These are phyloP conservation scores for Populus hybrid DNA, from an alignment of 441 rosid genomes.

Conservation along the genomic window DNA sequence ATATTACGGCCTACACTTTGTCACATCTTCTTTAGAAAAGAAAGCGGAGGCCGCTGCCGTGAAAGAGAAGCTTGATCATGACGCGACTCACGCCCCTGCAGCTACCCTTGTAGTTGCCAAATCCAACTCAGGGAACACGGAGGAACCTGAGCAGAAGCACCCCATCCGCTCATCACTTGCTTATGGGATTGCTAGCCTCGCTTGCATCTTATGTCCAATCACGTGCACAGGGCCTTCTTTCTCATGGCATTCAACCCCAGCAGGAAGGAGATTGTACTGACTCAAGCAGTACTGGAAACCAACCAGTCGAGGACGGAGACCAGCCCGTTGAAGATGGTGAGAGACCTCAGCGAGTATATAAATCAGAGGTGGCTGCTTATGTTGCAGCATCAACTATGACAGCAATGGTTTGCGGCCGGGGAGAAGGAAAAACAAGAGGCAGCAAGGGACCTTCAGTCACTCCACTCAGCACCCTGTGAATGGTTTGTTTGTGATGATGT, in stretches of 20 bases:
- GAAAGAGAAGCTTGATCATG: conserved; percentile 53
- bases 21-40: conserved; percentile 78
- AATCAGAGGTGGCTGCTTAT: conserved; percentile 77
- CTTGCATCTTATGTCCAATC: conserved; percentile 76
- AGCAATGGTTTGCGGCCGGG: conserved; percentile 76
- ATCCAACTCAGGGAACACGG: conserved; percentile 7
- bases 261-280: conserved; percentile 14
- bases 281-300: conserved; percentile 16
- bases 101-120: conserved; percentile 3
- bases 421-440: conserved; percentile 79
- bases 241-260: conserved; percentile 26
- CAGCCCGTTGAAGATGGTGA: conserved; percentile 27
- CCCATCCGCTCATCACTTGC: conserved; percentile 47
- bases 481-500: conserved; percentile 91
- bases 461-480: conserved; percentile 81
- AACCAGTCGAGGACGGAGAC: conserved; percentile 19
- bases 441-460: conserved; percentile 68
- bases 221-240: conserved; percentile 37
- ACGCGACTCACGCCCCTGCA: conserved; percentile 37
- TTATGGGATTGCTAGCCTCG: conserved; percentile 85
- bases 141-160: conserved; percentile 27
- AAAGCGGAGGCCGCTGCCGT: conserved; percentile 61
- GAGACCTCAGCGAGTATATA: conserved; percentile 33
- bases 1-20: conserved; percentile 51
- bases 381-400: conserved; percentile 85